Conservation (phyloP, 2,329 filamentous ascomycete genomes). For the Nigrograna mackinnonii region DNA sequence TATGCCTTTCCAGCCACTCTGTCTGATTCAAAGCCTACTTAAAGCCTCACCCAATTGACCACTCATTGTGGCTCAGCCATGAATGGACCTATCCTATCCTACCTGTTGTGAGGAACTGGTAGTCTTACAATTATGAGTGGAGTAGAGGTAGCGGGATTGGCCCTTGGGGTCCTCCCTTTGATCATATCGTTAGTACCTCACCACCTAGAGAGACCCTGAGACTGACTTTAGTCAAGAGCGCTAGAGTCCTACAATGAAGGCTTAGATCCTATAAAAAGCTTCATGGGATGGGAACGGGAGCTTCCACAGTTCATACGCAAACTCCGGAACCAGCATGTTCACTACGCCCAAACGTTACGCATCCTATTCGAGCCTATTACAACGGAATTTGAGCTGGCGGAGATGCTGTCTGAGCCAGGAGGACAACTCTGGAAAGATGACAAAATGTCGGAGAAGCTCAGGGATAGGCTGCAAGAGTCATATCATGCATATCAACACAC, state of each 20-base stretch:
- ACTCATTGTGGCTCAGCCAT: no score
- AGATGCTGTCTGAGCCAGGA: slow-evolving; percentile 36
- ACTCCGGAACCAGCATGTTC: slow-evolving; percentile 40
- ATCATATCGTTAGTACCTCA: slow-evolving; percentile 25
- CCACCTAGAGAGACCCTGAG: not conserved
- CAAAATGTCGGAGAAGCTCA: slow-evolving; percentile 27
- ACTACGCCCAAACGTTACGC: slow-evolving; percentile 39
- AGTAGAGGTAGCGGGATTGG: slow-evolving; percentile 34
- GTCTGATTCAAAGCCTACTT: no score
- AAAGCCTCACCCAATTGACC: no score
- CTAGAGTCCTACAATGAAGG: slow-evolving; percentile 43
- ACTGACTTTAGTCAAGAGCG: slow-evolving; percentile 19
- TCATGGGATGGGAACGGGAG: slow-evolving; percentile 39
- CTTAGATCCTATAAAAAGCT: slow-evolving; percentile 42
- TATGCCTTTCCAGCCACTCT: no score
- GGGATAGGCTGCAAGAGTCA: slow-evolving; percentile 36
- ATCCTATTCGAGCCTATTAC: slow-evolving; percentile 40
- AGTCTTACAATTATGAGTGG: slow-evolving; percentile 33
- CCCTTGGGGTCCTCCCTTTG: slow-evolving; percentile 43
- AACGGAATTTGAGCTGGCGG: slow-evolving; percentile 36
- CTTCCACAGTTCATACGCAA: slow-evolving; percentile 40
- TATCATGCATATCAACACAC: slow-evolving; percentile 39
- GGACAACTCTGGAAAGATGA: slow-evolving; percentile 36
- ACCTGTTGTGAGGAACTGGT: no score
- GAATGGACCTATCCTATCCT: no score